Evolutionary conservation across 1,284 basidiomycete species (phyloP).

Genomic region (Termitomyces sp.): DNA sequence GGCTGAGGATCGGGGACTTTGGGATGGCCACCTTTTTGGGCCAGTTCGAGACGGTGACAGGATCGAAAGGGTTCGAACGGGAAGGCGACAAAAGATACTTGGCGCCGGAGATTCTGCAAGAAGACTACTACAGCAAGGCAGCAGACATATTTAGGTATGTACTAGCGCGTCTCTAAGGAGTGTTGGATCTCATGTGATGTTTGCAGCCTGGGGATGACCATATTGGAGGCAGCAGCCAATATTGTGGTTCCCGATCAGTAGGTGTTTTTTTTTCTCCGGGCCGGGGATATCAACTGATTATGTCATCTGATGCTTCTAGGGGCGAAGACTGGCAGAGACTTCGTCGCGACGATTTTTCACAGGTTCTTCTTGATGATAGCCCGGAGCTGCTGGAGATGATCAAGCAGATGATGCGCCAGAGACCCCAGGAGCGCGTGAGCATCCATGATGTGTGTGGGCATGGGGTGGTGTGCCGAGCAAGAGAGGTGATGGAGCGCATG

Average conservation of each 20-base stretch:
- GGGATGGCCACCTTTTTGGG: slow-evolving; percentile 85
- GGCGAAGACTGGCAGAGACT: slow-evolving; percentile 93
- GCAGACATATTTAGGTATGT: slow-evolving; percentile 95
- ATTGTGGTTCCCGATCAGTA: slow-evolving; percentile 96
- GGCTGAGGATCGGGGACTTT: slow-evolving; percentile 98
- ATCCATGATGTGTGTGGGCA: slow-evolving; percentile 59
- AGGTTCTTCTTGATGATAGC: slow-evolving; percentile 79
- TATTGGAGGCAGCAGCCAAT: slow-evolving; percentile 93
- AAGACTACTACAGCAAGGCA: slow-evolving; percentile 84
- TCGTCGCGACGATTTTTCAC: slow-evolving; percentile 87
- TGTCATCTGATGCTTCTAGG: slow-evolving; percentile 36
- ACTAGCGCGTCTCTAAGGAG: slow-evolving; percentile 14
- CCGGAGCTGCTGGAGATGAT: slow-evolving; percentile 70
- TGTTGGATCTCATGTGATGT: slow-evolving; percentile 39
- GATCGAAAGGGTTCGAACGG: slow-evolving; percentile 71
- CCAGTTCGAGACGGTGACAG: slow-evolving; percentile 24
- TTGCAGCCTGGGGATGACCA: slow-evolving; percentile 85
- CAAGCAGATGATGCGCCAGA: slow-evolving; percentile 73
- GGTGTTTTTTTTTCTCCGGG: slow-evolving; percentile 31
- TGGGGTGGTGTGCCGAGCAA: slow-evolving; percentile 65
- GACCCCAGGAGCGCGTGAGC: slow-evolving; percentile 59
- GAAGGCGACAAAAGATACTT: slow-evolving; percentile 98
- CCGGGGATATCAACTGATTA: slow-evolving; percentile 23
- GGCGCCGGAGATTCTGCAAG: slow-evolving; percentile 91
- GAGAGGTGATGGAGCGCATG: slow-evolving; percentile 55